Evolutionary conservation across 495 filamentous ascomycete species (phyloP).

Genomic region (Neurospora sp.): DNA sequence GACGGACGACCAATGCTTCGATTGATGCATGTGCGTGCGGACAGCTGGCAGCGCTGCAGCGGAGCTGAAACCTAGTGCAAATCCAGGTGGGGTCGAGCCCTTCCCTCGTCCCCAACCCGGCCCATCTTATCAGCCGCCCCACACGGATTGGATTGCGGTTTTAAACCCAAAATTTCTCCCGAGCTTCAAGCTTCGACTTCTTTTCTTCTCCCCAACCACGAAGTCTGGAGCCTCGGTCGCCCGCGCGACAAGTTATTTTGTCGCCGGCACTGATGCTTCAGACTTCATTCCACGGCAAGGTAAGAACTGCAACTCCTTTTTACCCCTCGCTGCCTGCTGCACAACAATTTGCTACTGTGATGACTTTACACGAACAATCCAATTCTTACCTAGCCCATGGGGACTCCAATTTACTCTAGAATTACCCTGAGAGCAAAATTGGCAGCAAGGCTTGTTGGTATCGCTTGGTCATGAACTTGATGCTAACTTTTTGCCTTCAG

Average conservation of each 20-base stretch:
- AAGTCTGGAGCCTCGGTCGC: constrained; percentile 2
- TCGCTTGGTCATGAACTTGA: constrained; percentile 1
- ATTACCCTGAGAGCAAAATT: constrained; percentile 53
- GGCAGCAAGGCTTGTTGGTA: neutral
- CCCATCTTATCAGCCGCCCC: constrained; percentile 17
- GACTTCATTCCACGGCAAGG: constrained; percentile 15
- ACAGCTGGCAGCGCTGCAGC: neutral
- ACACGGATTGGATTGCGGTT: constrained; percentile 14
- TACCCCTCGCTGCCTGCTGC: constrained; percentile 11
- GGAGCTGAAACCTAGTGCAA: neutral
- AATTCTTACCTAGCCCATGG: constrained; percentile 65
- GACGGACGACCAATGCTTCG: neutral
- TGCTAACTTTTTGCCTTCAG: constrained; percentile 16
- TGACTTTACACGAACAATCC: constrained; percentile 63
- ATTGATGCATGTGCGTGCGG: neutral
- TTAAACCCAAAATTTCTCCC: constrained; percentile 17
- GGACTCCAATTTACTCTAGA: constrained; percentile 54
- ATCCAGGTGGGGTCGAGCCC: neutral
- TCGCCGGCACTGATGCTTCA: constrained; percentile 8
- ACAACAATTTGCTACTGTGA: constrained; percentile 37
- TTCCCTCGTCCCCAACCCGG: neutral
- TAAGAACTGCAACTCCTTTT: constrained; percentile 6
- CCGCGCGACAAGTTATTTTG: neutral
- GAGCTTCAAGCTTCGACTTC: constrained; percentile 10
- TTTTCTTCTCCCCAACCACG: constrained; percentile 4